Conservation (phyloP, 305 asterid species). For the Rubia occidens region DNA sequence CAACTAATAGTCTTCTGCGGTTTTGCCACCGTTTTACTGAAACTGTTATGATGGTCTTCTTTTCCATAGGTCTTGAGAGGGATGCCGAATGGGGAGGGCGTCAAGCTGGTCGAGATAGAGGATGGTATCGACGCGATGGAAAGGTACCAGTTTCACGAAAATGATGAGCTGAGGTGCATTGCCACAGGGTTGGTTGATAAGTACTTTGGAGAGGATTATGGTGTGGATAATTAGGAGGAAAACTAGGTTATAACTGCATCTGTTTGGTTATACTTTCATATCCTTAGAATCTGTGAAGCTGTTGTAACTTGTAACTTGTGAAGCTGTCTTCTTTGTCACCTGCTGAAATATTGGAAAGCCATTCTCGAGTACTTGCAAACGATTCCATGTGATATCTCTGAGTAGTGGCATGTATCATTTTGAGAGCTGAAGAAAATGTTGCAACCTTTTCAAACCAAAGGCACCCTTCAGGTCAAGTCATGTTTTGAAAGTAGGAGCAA, state of each 20-base stretch:
- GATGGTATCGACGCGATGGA: constrained; percentile 98
- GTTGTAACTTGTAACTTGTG: background rate
- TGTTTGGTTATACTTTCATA: background rate
- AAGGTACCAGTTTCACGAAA: constrained; percentile 83
- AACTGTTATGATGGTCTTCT: constrained; percentile 1
- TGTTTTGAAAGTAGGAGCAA: too few relatives aligned
- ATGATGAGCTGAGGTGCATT: constrained; percentile 71
- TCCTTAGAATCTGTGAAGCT: background rate
- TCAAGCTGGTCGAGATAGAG: constrained; percentile 69
- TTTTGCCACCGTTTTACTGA: background rate
- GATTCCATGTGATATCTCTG: too few relatives aligned
- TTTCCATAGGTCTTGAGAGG: constrained; percentile 75
- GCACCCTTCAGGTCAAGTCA: too few relatives aligned
- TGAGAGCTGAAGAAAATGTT: too few relatives aligned
- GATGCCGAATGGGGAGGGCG: constrained; percentile 74
- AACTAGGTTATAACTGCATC: background rate
- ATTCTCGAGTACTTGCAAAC: background rate
- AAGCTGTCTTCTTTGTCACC: background rate
- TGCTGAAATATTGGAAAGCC: background rate
- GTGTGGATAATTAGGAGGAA: constrained; percentile 39
- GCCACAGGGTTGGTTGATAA: constrained; percentile 69
- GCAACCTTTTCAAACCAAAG: too few relatives aligned
- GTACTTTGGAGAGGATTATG: constrained; percentile 83
- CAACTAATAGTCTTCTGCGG: background rate
- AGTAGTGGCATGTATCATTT: too few relatives aligned